Percentiles rank a stretch among this genome's conserved stretches.
Conservation (phyloP, 352 stramenopile genomes). For the Globisporangium orthogonon region DNA sequence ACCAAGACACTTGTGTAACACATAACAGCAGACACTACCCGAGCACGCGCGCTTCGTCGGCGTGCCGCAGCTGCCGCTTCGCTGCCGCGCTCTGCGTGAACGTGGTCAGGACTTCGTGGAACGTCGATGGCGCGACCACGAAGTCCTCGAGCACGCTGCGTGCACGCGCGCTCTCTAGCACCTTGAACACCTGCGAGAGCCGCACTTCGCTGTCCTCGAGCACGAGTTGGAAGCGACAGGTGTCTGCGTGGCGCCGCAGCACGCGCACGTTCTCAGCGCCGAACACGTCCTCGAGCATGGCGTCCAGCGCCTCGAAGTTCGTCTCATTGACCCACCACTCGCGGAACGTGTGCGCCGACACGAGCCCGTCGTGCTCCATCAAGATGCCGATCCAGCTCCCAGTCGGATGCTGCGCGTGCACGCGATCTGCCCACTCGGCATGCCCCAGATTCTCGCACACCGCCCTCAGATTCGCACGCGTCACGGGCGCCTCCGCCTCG, state of each 20-base stretch:
- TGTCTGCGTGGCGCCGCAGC: constrained; percentile 9
- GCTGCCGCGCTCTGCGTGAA: constrained; percentile 7
- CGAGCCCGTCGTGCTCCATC: constrained; percentile 7
- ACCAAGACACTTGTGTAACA: too few species aligned
- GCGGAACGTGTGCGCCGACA: constrained; percentile 6
- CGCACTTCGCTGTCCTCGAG: constrained; percentile 15
- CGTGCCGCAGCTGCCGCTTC: constrained; percentile 9
- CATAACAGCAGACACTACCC: background rate
- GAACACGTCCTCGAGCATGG: constrained; percentile 11
- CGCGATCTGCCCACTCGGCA: constrained; percentile 8
- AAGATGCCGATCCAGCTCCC: constrained; percentile 12
- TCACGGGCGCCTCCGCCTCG: constrained; percentile 2
- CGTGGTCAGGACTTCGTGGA: constrained; percentile 11
- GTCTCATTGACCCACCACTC: constrained; percentile 14
- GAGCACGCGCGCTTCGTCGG: background rate
- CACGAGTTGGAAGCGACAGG: constrained; percentile 16
- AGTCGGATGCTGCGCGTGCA: constrained; percentile 9
- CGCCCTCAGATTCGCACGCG: background rate
- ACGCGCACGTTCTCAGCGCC: constrained; percentile 12
- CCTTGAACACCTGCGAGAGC: constrained; percentile 24
- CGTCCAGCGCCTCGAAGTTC: constrained; percentile 7
- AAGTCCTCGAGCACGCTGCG: constrained; percentile 7
- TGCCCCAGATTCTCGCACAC: constrained; percentile 10
- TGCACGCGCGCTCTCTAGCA: constrained; percentile 11
- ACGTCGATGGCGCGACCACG: constrained; percentile 11